Base-by-base conservation (phyloP, 2,329 filamentous ascomycete species). In the Colletotrichum sansevieriae region DNA sequence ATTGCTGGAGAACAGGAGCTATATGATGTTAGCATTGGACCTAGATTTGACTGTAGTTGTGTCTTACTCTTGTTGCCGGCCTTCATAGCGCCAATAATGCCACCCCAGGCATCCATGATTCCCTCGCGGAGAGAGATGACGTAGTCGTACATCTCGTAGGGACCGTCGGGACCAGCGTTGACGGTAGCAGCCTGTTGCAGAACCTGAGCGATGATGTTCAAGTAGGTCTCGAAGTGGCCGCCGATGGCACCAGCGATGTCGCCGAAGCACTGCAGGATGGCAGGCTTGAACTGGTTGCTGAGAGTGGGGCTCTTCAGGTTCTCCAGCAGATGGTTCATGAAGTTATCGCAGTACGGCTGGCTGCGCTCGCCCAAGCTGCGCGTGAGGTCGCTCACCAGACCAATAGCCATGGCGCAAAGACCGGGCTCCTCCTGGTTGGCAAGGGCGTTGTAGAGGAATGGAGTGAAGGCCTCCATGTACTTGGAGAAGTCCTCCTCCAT, bases 101-200 rank as follows among this genome's bases (percentile, higher is more conserved):
- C 96, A 75, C 95, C 94, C 95, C 97, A 99, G 39, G 96, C 96
- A 85, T 99, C 96, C 91, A 98, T 97, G 73, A 99, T 98, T 74
- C 95, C 96, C 78, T 99, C 97, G 62, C 96, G 91, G 56, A 99
- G 87, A 20, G 95, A 97, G 72, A 97, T 89, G 74, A 99, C 91
- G 78, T 99, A 99, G 81, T 98, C 95, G 66, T 95, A 91, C 92
- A 98, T 97, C 82, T 99, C 96, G 75, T 95, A 96, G 58, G 92
- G 92, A 68, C 92, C 91, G 73, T 98, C 94, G 33, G 90, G 87
- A 65, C 89, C 89, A 47, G 93, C 89, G 37, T 91, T 92, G 65
- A 99, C 94, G 51, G 87, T 90, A 18, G 94, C 92, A 64, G 96
- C 96, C 80, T 98, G 95, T 81, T 98, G 94, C 71, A 99, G 86